Conservation (phyloP, 306 rosid genomes). For the Glycine latifolia region DNA sequence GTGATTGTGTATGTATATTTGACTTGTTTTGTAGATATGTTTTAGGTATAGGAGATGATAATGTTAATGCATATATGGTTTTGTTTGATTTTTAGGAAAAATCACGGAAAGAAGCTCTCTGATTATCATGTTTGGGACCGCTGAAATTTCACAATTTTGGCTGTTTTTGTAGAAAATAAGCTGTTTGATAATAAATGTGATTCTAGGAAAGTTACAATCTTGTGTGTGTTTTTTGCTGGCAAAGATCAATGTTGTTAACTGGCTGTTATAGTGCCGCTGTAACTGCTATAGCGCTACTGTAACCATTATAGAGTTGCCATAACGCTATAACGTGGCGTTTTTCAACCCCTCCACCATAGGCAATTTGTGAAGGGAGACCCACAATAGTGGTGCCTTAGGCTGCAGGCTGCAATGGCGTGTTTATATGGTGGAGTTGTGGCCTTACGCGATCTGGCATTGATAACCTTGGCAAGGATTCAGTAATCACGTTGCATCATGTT, state of each 20-base stretch:
- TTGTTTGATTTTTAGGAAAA: not conserved
- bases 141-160: too few relatives aligned
- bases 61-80: not conserved
- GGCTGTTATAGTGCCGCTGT: too few relatives aligned
- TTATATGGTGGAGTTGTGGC: too few relatives aligned
- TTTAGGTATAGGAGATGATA: not conserved
- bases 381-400: too few relatives aligned
- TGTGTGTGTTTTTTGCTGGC: slow-evolving; percentile 12
- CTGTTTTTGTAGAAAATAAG: too few relatives aligned
- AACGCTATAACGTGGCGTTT: too few relatives aligned
- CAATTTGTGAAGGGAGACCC: too few relatives aligned
- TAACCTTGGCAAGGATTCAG: not conserved
- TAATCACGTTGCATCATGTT: not conserved
- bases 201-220: not conserved
- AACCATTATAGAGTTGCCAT: too few relatives aligned
- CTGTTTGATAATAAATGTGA: slow-evolving; percentile 5
- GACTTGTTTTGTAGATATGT: not conserved
- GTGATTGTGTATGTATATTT: not conserved
- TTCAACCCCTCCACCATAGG: too few relatives aligned
- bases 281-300: too few relatives aligned
- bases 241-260: not conserved
- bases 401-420: too few relatives aligned
- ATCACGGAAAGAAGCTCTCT: not conserved
- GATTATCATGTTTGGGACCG: not conserved
- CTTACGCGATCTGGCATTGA: too few relatives aligned